These are phyloP conservation scores for Rhynchospora pubera DNA, from an alignment of 176 grass and related monocot genomes.

Conservation along the genomic window DNA sequence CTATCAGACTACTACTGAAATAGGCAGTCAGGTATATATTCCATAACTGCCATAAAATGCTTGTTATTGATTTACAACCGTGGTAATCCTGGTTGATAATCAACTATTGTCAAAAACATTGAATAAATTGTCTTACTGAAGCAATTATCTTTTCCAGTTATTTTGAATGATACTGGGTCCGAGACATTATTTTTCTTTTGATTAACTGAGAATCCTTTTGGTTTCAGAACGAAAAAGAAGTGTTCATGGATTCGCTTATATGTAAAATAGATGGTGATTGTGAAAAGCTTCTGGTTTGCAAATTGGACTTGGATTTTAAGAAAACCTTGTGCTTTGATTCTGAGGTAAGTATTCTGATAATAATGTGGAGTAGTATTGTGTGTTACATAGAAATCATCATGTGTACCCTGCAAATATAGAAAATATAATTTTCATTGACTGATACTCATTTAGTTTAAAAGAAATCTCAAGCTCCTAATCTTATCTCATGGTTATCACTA, in stretches of 20 bases:
- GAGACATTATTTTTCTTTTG: neutral
- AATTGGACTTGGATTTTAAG: constrained; percentile 81
- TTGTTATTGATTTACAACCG: neutral
- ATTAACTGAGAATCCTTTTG: constrained; percentile 1
- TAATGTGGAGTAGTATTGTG: neutral
- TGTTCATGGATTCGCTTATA: constrained; percentile 98
- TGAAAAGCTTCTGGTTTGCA: constrained; percentile 80
- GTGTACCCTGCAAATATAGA: neutral
- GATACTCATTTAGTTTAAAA: neutral
- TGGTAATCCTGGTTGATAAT: neutral
- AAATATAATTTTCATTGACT: neutral
- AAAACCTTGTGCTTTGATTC: constrained; percentile 84
- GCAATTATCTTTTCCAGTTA: neutral
- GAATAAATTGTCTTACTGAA: neutral
- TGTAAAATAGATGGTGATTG: constrained; percentile 78
- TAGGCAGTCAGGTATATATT: neutral
- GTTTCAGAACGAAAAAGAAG: constrained; percentile 61
- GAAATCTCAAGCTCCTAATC: neutral
- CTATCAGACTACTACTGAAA: neutral
- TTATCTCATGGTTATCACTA: neutral
- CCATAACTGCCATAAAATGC: neutral
- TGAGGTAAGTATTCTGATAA: constrained; percentile 35
- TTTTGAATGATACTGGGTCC: neutral
- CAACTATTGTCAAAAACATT: neutral
- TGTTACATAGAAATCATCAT: neutral